phyloP scores from a whole-genome alignment of 2,329 filamentous ascomycete species.

The Diaporthe velutina region DNA sequence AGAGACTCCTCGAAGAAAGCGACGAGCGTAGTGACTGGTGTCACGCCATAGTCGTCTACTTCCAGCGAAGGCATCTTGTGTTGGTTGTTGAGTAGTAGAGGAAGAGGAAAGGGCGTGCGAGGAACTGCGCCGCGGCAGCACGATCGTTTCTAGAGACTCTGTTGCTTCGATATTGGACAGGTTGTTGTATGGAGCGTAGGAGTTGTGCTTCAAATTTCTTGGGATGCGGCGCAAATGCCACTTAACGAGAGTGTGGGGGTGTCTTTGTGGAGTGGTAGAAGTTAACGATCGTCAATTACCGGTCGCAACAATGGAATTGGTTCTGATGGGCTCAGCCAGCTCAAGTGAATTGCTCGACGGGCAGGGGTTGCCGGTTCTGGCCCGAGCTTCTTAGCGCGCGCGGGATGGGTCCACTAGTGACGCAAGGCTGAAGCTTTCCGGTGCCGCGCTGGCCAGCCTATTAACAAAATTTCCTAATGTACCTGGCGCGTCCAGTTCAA shows the following conservation, averaged over 20 bases:
- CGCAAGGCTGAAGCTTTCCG: constrained; percentile 32
- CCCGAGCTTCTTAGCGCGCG: constrained; percentile 27
- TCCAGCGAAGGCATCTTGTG: constrained; percentile 64
- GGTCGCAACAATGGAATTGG: constrained; percentile 12
- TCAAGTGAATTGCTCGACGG: not conserved
- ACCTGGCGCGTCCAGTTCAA: constrained; percentile 27
- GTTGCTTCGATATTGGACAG: not conserved
- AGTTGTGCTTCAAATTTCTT: not conserved
- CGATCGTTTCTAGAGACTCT: not conserved
- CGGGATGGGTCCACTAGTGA: constrained; percentile 30
- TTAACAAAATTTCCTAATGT: constrained; percentile 36
- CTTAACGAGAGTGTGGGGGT: not conserved
- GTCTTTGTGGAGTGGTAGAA: not conserved
- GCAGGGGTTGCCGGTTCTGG: constrained; percentile 10
- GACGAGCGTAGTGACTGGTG: constrained; percentile 66
- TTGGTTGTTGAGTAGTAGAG: not conserved
- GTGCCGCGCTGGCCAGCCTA: constrained; percentile 12
- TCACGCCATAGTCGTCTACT: constrained; percentile 60
- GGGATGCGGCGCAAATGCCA: not conserved
- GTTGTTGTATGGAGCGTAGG: not conserved
- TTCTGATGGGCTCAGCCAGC: constrained; percentile 1
- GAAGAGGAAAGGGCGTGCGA: not conserved
- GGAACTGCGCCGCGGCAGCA: constrained; percentile 33
- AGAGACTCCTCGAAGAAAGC: constrained; percentile 70
- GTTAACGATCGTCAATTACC: not conserved